phyloP scores from a whole-genome alignment of 78 protist genomes.

The slime mould (Dictyostelium discoideum) region dicty_2.7 NC_007090.3:4052501-4053000 shows the following conservation, averaged over 20 bases:
- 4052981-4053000: background rate
- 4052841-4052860: background rate
- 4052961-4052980: background rate
- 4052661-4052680: background rate
- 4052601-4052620: background rate
- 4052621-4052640: background rate
- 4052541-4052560: constrained; percentile 29
- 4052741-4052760: background rate
- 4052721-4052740: background rate
- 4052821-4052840: background rate
- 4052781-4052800: background rate
- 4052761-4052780: background rate
- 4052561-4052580: background rate
- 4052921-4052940: background rate
- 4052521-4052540: constrained; percentile 22
- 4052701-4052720: constrained; percentile 7
- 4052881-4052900: background rate
- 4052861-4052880: background rate
- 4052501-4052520: constrained; percentile 33
- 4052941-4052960: background rate
- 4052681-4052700: background rate
- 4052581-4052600: background rate
- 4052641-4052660: background rate
- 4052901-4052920: background rate
- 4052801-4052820: background rate